Evolutionary conservation across 352 stramenopile species (phyloP), one percentile per base, ranked within the genome.

Genomic region (Globisporangium nodosum): DNA sequence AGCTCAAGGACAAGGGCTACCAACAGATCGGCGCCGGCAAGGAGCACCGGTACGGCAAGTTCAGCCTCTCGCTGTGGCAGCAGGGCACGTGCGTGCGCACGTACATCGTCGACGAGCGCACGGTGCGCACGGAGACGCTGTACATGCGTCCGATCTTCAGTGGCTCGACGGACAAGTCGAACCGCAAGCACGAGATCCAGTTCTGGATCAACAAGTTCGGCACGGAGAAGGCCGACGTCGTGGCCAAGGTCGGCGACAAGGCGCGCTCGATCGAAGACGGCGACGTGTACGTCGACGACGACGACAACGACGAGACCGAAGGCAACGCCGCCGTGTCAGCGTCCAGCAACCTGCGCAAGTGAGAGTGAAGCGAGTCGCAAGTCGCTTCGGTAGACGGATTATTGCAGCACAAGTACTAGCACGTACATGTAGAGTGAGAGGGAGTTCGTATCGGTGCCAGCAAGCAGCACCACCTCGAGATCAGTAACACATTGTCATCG

Each of bases 61-160:
- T 46, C 40, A 46, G 40, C 40, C 40, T 46, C 40, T 78, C 70
- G 52, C 70, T 81, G 3, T 84, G 69, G 71, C 71, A 81, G 52
- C 74, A 81, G 42, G 71, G 64, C 49, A 75, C 65, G 0, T 81
- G 74, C 45, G 63, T 79, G 6, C 68, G 66, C 49, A 78, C 74
- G n/a, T 69, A 60, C 12, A 70, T 76, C 60, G 48, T 71, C 24
- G 58, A 80, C 47, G 63, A 78, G 47, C 52, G 58, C 3, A 71
- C 69, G 0, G 70, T 85, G 27, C 69, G 58, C 1, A 74, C 65
- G 7, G 63, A 74, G 49, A 76, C 68, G 43, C 18, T 80, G 11
- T 80, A 80, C 69, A 79, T 78, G 72, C 70, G 70, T 49, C 72
- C 70, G 21, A 81, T 81, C 66, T 85, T 85, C 65, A 78, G 70